Conservation (phyloP, 257 asterid species). For the Coffea eugenioides region DNA sequence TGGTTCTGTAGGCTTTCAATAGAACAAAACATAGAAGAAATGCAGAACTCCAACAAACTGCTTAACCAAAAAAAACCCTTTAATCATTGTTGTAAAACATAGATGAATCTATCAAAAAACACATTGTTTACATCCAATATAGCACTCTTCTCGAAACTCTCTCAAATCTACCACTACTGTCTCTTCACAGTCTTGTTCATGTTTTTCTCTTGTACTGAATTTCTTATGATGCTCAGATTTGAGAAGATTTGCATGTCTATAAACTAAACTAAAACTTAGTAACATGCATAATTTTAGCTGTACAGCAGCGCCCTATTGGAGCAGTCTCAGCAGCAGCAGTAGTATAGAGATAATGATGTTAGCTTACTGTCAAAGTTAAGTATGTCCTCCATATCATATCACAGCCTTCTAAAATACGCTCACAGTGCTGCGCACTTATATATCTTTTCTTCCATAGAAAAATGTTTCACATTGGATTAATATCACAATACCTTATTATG, state of each 20-base stretch:
- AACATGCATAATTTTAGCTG: neutral
- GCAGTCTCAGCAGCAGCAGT: neutral
- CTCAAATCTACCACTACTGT: no score
- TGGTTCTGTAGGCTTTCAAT: no score
- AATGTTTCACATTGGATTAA: neutral
- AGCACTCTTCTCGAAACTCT: no score
- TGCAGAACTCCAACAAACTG: no score
- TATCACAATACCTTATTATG: neutral
- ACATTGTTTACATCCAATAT: no score
- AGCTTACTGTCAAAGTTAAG: slow-evolving; percentile 76
- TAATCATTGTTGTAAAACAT: no score
- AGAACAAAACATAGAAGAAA: no score
- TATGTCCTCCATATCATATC: slow-evolving; percentile 52
- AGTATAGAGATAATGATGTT: slow-evolving; percentile 35
- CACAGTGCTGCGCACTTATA: slow-evolving; percentile 1
- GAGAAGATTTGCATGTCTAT: neutral
- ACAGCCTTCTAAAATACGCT: slow-evolving; percentile 40
- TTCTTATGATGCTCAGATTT: neutral
- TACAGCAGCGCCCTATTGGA: neutral
- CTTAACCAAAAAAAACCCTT: no score
- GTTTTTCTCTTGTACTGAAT: neutral
- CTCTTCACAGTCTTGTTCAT: no score
- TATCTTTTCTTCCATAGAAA: neutral
- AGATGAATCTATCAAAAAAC: no score
- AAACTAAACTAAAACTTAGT: no score